These are phyloP conservation scores for Pseudopithomyces maydicus DNA, from an alignment of 2,329 filamentous ascomycete species.

Conservation along the genomic window DNA sequence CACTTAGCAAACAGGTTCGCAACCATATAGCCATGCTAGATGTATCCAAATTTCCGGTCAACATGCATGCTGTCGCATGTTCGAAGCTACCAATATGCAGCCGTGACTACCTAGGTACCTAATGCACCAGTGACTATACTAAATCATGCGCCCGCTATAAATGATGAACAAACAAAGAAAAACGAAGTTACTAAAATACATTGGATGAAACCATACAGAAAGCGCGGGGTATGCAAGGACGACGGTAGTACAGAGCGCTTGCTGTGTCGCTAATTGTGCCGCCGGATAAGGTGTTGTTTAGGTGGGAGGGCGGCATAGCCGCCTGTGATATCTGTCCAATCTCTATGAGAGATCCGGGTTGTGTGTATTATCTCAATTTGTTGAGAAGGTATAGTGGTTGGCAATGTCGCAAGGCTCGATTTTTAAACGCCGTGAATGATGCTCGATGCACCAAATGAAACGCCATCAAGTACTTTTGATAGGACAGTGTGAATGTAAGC, in stretches of 20 bases:
- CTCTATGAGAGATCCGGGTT: neutral
- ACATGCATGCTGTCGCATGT: slow-evolving; percentile 1
- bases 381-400: neutral
- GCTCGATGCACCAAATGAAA: slow-evolving; percentile 8
- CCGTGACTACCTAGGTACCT: neutral
- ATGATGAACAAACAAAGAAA: slow-evolving; percentile 17
- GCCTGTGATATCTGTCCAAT: slow-evolving; percentile 11
- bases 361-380: neutral
- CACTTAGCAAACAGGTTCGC: neutral
- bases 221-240: slow-evolving; percentile 19
- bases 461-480: slow-evolving; percentile 27
- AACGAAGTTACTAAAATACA: slow-evolving; percentile 15
- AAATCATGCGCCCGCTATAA: neutral
- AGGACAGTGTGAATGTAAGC: slow-evolving; percentile 15
- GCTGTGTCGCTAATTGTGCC: slow-evolving; percentile 21
- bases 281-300: slow-evolving; percentile 13
- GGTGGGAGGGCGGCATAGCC: slow-evolving; percentile 1
- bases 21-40: neutral
- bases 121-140: neutral
- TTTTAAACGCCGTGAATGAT: neutral
- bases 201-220: slow-evolving; percentile 6
- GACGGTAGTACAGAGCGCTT: slow-evolving; percentile 31
- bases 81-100: neutral
- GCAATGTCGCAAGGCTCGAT: neutral
- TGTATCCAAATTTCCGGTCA: neutral